phyloP scores from a whole-genome alignment of 1,139 yeast genomes.

The Wickerhamomyces sp. region DNA sequence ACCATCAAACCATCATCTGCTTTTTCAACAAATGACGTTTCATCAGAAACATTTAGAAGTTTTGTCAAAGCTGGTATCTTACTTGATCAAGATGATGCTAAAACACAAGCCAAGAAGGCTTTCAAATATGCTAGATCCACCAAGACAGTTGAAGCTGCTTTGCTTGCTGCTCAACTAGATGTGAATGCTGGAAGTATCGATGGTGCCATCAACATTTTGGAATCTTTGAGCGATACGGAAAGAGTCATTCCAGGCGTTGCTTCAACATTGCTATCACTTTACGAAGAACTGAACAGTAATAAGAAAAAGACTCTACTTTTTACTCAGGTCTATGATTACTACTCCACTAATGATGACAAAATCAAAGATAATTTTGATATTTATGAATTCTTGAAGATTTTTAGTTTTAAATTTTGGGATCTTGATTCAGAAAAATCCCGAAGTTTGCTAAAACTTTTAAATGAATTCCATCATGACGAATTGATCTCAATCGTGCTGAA shows the following conservation, averaged over 20 bases:
- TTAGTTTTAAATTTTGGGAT: slow-evolving; percentile 43
- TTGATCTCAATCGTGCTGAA: slow-evolving; percentile 27
- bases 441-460: slow-evolving; percentile 31
- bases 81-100: slow-evolving; percentile 11
- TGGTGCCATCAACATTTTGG: slow-evolving; percentile 42
- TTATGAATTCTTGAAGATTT: slow-evolving; percentile 36
- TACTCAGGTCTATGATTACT: slow-evolving; percentile 25
- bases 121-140: slow-evolving; percentile 24
- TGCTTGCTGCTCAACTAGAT: slow-evolving; percentile 44
- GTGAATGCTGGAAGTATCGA: slow-evolving; percentile 35
- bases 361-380: slow-evolving; percentile 20
- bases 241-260: slow-evolving; percentile 36
- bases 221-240: slow-evolving; percentile 27
- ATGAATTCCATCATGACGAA: slow-evolving; percentile 24
- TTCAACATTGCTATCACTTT: slow-evolving; percentile 42
- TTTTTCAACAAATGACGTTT: slow-evolving; percentile 8
- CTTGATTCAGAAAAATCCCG: slow-evolving; percentile 24
- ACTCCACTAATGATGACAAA: background rate
- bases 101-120: slow-evolving; percentile 26
- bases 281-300: slow-evolving; percentile 34
- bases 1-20: slow-evolving; percentile 4
- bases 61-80: slow-evolving; percentile 14
- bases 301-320: slow-evolving; percentile 25
- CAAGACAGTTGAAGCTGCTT: slow-evolving; percentile 31
- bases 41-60: slow-evolving; percentile 8